Base-by-base conservation (phyloP, 208 protist species). In the Crithidia expoeki region DNA sequence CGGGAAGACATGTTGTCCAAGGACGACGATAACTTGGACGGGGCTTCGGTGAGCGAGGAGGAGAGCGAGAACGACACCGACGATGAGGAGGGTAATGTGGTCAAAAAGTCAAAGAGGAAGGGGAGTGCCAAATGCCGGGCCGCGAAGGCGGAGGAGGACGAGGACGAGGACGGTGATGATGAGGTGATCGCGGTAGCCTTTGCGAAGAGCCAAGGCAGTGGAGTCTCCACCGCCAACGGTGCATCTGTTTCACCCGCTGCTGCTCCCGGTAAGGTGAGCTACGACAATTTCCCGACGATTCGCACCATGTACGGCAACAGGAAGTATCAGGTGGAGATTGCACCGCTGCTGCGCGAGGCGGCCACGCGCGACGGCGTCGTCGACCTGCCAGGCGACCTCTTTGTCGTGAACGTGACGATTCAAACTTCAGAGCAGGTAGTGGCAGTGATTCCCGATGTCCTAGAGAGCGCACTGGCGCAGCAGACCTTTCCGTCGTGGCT, bases 361-460 rank as follows among this genome's bases (percentile, higher is more conserved):
- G 81, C 75, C 38, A 64, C 79, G 4, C 60, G 57, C 25, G 86
- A 80, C 51, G 84, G 82, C 17, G 72, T 83, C 28, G 76, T 61
- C 10, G 30, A 61, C 33, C 61, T 80, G 40, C 74, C 68, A 9
- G 84, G 86, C 2, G 83, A 90, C 49, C 59, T 96, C 44, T 95
- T 95, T 69, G 30, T 92, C 1, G 82, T 95, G 49, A 90, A 93
- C 58, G 71, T 93, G 23, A 36, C 74, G 52, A 70, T 97, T n/a
- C 59, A 67, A 6, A 81, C 84, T 50, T 76, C 80, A 1, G 65
- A 77, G 25, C 21, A 80, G 68, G 70, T 87, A 7, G 72, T 97
- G 7, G 81, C 86, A 16, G 93, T 95, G 16, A 74, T 95, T 19
- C 90, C 91, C 0, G 93, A 97, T 59, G 81, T 94, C 21, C 58